Percentiles rank a stretch among this genome's conserved stretches.
phyloP scores from a whole-genome alignment of 352 stramenopile species.

The Stramenopiles sp. region DNA sequence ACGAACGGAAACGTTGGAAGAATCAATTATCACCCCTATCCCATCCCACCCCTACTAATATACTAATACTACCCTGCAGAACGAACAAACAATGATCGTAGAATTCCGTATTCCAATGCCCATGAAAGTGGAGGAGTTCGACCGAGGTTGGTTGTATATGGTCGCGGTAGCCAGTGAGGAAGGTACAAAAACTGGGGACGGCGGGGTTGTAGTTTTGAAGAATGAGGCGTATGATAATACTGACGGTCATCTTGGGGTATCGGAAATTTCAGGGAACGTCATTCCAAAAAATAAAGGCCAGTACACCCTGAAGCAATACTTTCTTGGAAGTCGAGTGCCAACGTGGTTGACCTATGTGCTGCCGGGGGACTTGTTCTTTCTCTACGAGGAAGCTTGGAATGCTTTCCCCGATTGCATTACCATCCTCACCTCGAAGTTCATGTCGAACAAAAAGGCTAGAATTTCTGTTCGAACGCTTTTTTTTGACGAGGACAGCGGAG shows the following conservation, averaged over 20 bases:
- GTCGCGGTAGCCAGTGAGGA: constrained; percentile 57
- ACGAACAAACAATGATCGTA: too few relatives aligned
- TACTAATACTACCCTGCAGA: too few relatives aligned
- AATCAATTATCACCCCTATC: too few relatives aligned
- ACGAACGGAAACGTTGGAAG: too few relatives aligned
- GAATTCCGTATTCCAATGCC: constrained; percentile 58
- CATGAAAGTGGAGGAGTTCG: constrained; percentile 59
- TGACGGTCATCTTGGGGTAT: constrained; percentile 38
- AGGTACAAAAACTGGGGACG: constrained; percentile 49
- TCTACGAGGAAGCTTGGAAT: constrained; percentile 61
- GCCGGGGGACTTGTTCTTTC: constrained; percentile 53
- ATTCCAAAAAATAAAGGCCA: constrained; percentile 51
- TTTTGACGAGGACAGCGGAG: not conserved
- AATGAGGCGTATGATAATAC: constrained; percentile 60
- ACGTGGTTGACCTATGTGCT: constrained; percentile 43
- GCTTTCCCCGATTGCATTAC: constrained; percentile 57
- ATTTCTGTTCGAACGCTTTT: constrained; percentile 13
- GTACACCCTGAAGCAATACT: constrained; percentile 66
- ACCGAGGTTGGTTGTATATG: constrained; percentile 59
- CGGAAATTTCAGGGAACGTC: constrained; percentile 42
- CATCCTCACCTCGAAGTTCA: constrained; percentile 53
- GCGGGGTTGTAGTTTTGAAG: constrained; percentile 50
- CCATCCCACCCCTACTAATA: too few relatives aligned
- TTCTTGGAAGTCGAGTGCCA: constrained; percentile 55
- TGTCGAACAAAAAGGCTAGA: constrained; percentile 44